phyloP scores from a whole-genome alignment of 495 filamentous ascomycete genomes.

The Trichoderma parareesei region DNA sequence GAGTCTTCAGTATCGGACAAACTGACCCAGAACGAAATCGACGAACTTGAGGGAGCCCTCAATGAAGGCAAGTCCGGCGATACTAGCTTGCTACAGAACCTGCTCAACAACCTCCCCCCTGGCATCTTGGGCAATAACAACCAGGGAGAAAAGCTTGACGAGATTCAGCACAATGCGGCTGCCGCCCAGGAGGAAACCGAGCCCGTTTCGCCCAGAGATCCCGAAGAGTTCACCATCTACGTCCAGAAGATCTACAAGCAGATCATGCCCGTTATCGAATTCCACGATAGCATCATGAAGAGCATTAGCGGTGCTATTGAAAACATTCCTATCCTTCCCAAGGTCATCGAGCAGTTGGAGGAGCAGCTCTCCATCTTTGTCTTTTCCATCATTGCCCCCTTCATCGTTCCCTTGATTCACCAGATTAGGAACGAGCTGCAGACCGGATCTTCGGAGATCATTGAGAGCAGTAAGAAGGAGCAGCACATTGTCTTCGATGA shows the following conservation, averaged over 20 bases:
- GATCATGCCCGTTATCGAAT: conserved; percentile 78
- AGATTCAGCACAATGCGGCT: conserved; percentile 59
- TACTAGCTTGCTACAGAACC: conserved; percentile 61
- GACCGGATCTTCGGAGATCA: conserved; percentile 78
- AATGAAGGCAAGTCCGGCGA: conserved; percentile 45
- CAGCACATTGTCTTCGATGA: conserved; percentile 83
- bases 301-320: conserved; percentile 67
- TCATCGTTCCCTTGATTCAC: conserved; percentile 72
- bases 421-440: conserved; percentile 79
- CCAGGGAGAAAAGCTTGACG: conserved; percentile 45
- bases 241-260: conserved; percentile 58
- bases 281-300: conserved; percentile 80
- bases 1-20: conserved; percentile 60
- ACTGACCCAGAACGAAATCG: conserved; percentile 75
- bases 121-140: conserved; percentile 66
- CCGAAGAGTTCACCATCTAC: conserved; percentile 66
- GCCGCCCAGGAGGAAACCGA: conserved; percentile 57
- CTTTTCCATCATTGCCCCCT: conserved; percentile 77
- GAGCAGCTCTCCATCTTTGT: conserved; percentile 77
- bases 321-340: conserved; percentile 69
- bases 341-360: conserved; percentile 71
- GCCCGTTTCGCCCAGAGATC: conserved; percentile 59
- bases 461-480: conserved; percentile 66
- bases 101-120: conserved; percentile 69
- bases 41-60: conserved; percentile 72